These are phyloP conservation scores for Geranomyces michiganensis DNA, from an alignment of 192 early-diverging fungal species.

Conservation along the genomic window DNA sequence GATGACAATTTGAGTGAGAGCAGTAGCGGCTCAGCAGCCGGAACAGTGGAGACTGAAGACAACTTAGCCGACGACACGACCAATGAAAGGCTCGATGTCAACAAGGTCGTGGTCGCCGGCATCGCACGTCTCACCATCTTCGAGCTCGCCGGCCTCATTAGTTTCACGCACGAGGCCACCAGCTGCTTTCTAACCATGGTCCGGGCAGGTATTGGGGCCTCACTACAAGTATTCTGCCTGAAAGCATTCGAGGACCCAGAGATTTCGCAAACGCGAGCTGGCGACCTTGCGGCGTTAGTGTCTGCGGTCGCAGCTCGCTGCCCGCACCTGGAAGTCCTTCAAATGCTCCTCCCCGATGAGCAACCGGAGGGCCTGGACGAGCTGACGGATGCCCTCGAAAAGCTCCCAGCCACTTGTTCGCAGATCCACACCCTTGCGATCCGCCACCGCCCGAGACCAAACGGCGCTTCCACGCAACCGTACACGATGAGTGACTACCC, in stretches of 20 bases:
- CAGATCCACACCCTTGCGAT: too few species aligned
- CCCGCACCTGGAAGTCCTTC: not conserved
- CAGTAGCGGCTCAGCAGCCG: not conserved
- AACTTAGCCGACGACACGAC: too few species aligned
- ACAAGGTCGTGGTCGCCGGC: not conserved
- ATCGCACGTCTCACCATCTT: slow-evolving; percentile 5
- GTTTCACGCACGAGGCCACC: not conserved
- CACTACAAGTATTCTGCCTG: not conserved
- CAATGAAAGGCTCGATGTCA: not conserved
- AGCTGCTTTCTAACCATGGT: not conserved
- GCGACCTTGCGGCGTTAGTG: not conserved
- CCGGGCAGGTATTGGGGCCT: not conserved
- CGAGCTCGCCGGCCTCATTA: not conserved
- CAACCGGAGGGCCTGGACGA: not conserved
- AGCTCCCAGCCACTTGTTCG: too few species aligned
- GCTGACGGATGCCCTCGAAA: too few species aligned
- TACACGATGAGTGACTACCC: too few species aligned
- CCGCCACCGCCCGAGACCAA: too few species aligned
- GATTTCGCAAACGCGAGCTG: not conserved
- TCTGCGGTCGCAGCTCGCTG: not conserved
- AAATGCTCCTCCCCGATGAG: not conserved
- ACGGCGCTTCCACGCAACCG: too few species aligned
- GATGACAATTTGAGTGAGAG: not conserved
- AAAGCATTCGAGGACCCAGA: not conserved
- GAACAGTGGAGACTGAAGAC: not conserved